Conservation (phyloP, 1,284 basidiomycete species). For the Melampsora abietis-canadensis region DNA sequence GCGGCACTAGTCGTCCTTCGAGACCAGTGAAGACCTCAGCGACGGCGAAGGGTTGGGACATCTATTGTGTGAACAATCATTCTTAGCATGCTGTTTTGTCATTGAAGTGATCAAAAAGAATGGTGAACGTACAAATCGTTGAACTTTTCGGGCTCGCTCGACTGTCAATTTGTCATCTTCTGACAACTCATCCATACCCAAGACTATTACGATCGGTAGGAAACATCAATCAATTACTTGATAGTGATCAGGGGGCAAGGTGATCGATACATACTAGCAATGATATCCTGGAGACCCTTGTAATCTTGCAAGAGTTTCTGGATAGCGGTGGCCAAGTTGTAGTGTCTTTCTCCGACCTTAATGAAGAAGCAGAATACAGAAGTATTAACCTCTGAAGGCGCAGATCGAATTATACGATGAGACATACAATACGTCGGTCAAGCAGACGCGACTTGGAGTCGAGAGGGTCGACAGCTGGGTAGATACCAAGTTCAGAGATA, state of each 20-base stretch:
- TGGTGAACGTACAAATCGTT: conserved; percentile 35
- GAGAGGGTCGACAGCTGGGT: conserved; percentile 97
- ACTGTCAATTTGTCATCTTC: conserved; percentile 99
- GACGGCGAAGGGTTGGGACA: conserved; percentile 99
- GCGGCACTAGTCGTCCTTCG: conserved; percentile 87
- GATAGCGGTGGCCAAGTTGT: conserved; percentile 87
- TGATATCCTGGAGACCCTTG: conserved; percentile 89
- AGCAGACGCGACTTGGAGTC: conserved; percentile 99
- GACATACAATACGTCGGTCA: conserved; percentile 81
- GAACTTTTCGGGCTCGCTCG: conserved; percentile 63
- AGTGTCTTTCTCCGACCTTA: conserved; percentile 76
- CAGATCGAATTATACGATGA: not conserved
- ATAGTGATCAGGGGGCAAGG: not conserved
- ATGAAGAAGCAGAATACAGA: not conserved
- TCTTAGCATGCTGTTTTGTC: conserved; percentile 50
- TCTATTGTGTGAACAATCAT: conserved; percentile 58
- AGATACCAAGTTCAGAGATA: conserved; percentile 99
- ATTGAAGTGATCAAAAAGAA: not conserved
- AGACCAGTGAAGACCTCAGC: conserved; percentile 99
- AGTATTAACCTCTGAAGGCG: not conserved
- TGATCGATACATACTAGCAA: conserved; percentile 54
- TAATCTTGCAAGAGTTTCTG: conserved; percentile 99
- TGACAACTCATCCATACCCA: conserved; percentile 99
- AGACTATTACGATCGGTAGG: conserved; percentile 69
- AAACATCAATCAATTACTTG: conserved; percentile 56